Conservation (phyloP, 495 filamentous ascomycete genomes). For the Lichenothelia convexa region DNA sequence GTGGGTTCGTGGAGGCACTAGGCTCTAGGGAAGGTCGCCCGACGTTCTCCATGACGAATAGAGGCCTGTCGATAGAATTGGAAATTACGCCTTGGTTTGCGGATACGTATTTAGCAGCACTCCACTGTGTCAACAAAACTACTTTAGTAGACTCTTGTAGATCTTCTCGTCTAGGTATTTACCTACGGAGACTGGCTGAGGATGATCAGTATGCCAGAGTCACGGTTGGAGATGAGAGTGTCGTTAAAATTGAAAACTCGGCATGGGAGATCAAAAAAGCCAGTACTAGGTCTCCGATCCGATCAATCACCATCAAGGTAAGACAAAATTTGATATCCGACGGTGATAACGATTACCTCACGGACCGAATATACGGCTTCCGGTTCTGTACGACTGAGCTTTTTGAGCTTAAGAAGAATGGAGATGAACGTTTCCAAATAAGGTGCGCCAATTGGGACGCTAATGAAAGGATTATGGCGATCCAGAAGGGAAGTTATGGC, state of each 20-base stretch:
- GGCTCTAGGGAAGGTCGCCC: background rate
- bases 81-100: background rate
- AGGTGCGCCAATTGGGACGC: background rate
- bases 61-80: slow-evolving; percentile 1
- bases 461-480: background rate
- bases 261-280: background rate
- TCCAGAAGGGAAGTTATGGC: background rate
- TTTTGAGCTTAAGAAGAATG: background rate
- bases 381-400: background rate
- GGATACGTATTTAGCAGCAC: slow-evolving; percentile 1
- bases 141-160: too few relatives aligned
- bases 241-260: background rate
- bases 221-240: background rate
- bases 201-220: slow-evolving; percentile 1
- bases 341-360: background rate
- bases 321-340: background rate
- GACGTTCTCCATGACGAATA: slow-evolving; percentile 4
- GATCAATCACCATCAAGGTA: background rate
- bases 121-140: slow-evolving; percentile 7
- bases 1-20: background rate
- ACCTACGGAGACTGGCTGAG: background rate
- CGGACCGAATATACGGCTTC: background rate
- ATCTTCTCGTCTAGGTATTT: too few relatives aligned
- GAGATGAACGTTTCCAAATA: background rate
- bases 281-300: background rate